A percentile compares a stretch with the other conserved stretches of the same genome.
phyloP scores from a whole-genome alignment of 2,329 filamentous ascomycete species.

The Diaporthe citriasiana region DNA sequence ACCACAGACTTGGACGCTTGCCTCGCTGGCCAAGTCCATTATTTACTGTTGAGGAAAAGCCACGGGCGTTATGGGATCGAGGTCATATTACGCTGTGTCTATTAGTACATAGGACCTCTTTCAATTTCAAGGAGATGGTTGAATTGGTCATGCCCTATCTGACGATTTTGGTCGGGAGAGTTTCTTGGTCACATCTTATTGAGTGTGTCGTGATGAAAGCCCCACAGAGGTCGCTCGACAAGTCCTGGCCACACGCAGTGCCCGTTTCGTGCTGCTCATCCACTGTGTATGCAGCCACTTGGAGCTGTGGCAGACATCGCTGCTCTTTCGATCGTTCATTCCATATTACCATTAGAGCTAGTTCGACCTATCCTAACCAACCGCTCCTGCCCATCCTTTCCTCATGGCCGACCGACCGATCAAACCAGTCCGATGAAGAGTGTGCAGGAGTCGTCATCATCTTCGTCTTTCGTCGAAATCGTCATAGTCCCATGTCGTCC shows the following conservation, averaged over 20 bases:
- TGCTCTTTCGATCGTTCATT: slow-evolving; percentile 28
- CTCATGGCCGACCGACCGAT: slow-evolving; percentile 22
- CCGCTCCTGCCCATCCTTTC: not conserved
- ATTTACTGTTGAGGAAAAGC: slow-evolving; percentile 31
- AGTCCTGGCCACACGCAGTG: not conserved
- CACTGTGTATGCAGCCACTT: not conserved
- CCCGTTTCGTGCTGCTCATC: not conserved
- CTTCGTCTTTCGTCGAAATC: slow-evolving; percentile 18
- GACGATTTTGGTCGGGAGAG: not conserved
- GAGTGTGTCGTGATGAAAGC: not conserved
- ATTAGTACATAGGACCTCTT: slow-evolving; percentile 9
- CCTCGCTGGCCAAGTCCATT: not conserved
- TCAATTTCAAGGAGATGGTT: not conserved
- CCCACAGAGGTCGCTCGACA: not conserved
- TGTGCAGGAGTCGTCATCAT: slow-evolving; percentile 20
- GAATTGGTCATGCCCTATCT: not conserved
- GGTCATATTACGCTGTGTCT: not conserved
- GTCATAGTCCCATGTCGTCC: slow-evolving; percentile 8
- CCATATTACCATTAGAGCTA: slow-evolving; percentile 41
- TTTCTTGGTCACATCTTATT: not conserved
- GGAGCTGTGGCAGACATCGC: not conserved
- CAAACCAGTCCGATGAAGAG: slow-evolving; percentile 25
- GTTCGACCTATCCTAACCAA: slow-evolving; percentile 30
- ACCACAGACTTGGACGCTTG: not conserved
- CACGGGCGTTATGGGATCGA: slow-evolving; percentile 36